A percentile compares a stretch with the other conserved stretches of the same genome.
These are phyloP conservation scores for Lipomyces oligophaga DNA, from an alignment of 805 yeast genomes.

Conservation along the genomic window DNA sequence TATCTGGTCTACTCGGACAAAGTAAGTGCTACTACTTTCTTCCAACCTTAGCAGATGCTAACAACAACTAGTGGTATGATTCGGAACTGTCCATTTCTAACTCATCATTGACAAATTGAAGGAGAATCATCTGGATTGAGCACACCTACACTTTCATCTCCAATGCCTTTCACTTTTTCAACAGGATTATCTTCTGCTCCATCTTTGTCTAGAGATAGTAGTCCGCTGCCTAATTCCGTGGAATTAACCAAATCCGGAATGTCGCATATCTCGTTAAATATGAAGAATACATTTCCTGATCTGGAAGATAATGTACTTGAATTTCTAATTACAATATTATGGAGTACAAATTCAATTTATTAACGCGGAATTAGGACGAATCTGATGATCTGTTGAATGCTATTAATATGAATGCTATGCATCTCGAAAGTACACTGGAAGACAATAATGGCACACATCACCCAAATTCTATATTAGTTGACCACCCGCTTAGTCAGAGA, in stretches of 20 bases:
- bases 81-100: too few species aligned
- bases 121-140: constrained; percentile 12
- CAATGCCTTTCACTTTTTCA: constrained; percentile 5
- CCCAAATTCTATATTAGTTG: background rate
- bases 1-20: constrained; percentile 17
- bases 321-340: background rate
- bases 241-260: constrained; percentile 2
- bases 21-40: constrained; percentile 4
- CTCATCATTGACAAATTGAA: background rate
- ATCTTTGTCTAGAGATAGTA: constrained; percentile 4
- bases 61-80: background rate
- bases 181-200: constrained; percentile 5
- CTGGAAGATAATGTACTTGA: constrained; percentile 9
- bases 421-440: background rate
- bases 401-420: constrained; percentile 1
- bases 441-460: background rate
- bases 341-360: background rate
- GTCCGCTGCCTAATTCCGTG: constrained; percentile 4
- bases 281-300: constrained; percentile 2
- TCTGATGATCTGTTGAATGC: constrained; percentile 6
- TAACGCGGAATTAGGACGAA: constrained; percentile 2
- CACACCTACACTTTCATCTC: constrained; percentile 2
- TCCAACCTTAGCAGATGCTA: background rate
- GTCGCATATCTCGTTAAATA: constrained; percentile 3
- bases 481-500: constrained; percentile 79